Evolutionary conservation across 257 asterid species (phyloP), one percentile per base, ranked within the genome.

Genomic region (Scutellaria galericulata): DNA sequence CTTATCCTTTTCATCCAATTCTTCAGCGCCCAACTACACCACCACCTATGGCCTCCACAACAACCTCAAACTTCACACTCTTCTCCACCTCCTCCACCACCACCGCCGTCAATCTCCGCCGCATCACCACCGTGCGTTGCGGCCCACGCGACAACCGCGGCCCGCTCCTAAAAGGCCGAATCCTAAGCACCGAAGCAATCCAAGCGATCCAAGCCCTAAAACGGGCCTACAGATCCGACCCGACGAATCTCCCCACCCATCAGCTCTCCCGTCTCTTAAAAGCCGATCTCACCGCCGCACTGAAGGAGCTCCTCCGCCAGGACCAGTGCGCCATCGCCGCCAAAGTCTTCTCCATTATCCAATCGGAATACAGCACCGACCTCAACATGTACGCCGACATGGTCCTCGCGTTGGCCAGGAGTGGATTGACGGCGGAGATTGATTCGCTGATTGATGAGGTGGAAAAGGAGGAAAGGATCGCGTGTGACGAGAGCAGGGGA

Each of bases 141-240:
- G 97, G 97, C 4, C 84, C 91, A 1, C 84, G 95, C 7, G 86
- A 79, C 84, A 83, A 84, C 86, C 97, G 98, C 62, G 96, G 95
- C 10, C 97, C 97, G 0, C 84, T 88, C 66, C 61, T 70, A 2
- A 88, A 84, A 73, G 98, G 98, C 74, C 90, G 98, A 10, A 81
- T 87, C 31, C 81, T 93, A 1, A 87, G 94, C 93, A 88, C 63
- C 63, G 98, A 93, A 76, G 97, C 98, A 52, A 93, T 93, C 77
- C 97, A 93, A 70, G 96, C 96, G 6, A 86, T 93, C 67, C 97
- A 93, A 77, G 75, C 96, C 57, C 95, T 93, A 54, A 93, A 93
- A 59, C 90, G 97, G 15, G 89, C 91, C 74, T 77, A 88, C 78
- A 74, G 91, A 62, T 59, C 85, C 15, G 80, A 84, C 74, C 87